Evolutionary conservation across 2,329 filamentous ascomycete genomes (phyloP).

Genomic region (Sphaceloma murrayae): DNA sequence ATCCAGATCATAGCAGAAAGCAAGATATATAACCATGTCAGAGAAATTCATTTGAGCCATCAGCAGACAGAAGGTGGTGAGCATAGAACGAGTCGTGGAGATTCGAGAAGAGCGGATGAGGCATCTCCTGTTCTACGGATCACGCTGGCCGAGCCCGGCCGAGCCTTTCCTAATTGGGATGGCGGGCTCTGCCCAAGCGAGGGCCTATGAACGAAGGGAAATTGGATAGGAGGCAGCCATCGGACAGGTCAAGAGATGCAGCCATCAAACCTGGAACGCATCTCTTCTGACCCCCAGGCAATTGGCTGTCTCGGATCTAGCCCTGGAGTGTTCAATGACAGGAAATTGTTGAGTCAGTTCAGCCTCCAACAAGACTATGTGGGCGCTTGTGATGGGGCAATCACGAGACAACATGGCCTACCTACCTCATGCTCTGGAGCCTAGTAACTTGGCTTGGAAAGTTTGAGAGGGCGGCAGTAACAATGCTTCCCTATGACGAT

Average conservation of each 20-base stretch:
- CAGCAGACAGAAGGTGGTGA: conserved; percentile 13
- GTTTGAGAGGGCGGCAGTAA: not conserved
- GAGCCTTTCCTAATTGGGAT: conserved; percentile 3
- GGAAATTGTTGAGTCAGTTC: not conserved
- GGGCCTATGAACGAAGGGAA: conserved; percentile 6
- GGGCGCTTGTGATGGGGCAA: not conserved
- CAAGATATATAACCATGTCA: conserved; percentile 5
- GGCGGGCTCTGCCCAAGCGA: too few species aligned
- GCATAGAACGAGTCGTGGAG: conserved; percentile 7
- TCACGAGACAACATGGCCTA: too few species aligned
- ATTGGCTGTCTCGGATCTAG: not conserved
- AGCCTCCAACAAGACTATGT: not conserved
- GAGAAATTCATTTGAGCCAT: not conserved
- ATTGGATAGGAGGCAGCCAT: conserved; percentile 12
- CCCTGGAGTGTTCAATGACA: too few species aligned
- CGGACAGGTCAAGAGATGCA: not conserved
- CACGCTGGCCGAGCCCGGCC: too few species aligned
- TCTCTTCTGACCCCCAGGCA: not conserved
- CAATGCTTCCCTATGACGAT: conserved; percentile 8
- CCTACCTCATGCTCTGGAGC: too few species aligned
- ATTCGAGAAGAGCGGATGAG: not conserved
- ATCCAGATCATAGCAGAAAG: conserved; percentile 3
- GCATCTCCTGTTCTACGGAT: not conserved
- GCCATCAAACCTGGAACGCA: conserved; percentile 2
- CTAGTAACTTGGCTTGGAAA: too few species aligned